These are phyloP conservation scores for Blastobotrys robertii DNA, from an alignment of 805 yeast species.

Conservation along the genomic window DNA sequence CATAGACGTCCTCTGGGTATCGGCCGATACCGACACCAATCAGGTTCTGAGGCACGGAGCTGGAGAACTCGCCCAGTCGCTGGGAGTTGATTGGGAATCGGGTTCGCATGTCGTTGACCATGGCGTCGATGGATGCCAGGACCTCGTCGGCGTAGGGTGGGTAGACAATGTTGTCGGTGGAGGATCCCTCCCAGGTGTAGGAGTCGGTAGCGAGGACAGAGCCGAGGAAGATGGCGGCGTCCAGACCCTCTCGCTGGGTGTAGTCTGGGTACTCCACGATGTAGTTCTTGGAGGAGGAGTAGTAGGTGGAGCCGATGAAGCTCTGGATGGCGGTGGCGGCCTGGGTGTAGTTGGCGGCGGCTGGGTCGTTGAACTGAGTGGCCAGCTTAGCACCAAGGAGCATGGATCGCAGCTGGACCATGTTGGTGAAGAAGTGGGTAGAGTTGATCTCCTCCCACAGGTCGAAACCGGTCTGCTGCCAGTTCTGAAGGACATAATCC, in stretches of 20 bases:
- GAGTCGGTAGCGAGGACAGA: conserved; percentile 15
- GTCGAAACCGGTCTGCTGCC: conserved; percentile 69
- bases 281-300: conserved; percentile 34
- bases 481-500: conserved; percentile 46
- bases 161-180: conserved; percentile 11
- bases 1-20: conserved; percentile 86
- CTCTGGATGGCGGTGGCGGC: conserved; percentile 6
- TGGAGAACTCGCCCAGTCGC: conserved; percentile 13
- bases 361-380: conserved; percentile 19
- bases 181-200: conserved; percentile 1
- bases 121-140: conserved; percentile 39
- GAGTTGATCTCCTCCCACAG: conserved; percentile 86
- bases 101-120: conserved; percentile 58
- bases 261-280: conserved; percentile 60
- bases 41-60: conserved; percentile 3
- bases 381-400: conserved; percentile 41
- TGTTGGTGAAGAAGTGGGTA: conserved; percentile 67
- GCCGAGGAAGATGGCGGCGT: conserved; percentile 63
- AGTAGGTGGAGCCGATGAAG: conserved; percentile 11
- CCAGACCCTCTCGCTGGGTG: conserved; percentile 59
- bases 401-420: conserved; percentile 65
- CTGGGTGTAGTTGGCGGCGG: conserved; percentile 8
- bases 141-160: conserved; percentile 23
- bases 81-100: conserved; percentile 64
- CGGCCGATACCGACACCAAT: conserved; percentile 72